Conservation (phyloP, 2,329 filamentous ascomycete species). For the Colletotrichum tropicale region DNA sequence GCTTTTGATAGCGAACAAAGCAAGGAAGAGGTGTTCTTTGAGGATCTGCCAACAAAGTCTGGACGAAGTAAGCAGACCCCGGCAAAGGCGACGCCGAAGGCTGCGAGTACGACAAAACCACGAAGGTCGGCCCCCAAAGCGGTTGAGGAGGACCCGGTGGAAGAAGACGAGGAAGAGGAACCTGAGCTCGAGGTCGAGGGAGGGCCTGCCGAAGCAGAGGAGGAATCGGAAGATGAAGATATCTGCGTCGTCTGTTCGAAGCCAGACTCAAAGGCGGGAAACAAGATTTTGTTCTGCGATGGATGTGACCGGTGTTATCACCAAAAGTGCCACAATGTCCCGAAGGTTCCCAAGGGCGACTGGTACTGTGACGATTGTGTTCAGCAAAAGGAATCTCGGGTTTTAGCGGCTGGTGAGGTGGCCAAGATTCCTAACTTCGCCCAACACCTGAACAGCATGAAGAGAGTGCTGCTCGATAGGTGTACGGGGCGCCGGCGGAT, state of each 20-base stretch:
- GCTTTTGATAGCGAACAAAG: slow-evolving; percentile 47
- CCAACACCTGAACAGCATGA: slow-evolving; percentile 55
- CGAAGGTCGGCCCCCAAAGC: slow-evolving; percentile 12
- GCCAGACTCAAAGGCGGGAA: slow-evolving; percentile 60
- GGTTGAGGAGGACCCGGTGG: background rate
- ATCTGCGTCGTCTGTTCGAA: slow-evolving; percentile 62
- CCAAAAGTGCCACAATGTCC: slow-evolving; percentile 64
- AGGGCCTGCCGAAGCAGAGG: slow-evolving; percentile 26
- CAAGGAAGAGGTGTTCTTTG: slow-evolving; percentile 52
- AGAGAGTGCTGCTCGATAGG: slow-evolving; percentile 62
- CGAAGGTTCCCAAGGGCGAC: slow-evolving; percentile 63
- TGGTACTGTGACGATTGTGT: slow-evolving; percentile 66
- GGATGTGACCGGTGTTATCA: slow-evolving; percentile 67
- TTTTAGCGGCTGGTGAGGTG: slow-evolving; percentile 32
- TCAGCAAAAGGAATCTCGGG: slow-evolving; percentile 46
- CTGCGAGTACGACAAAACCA: slow-evolving; percentile 6
- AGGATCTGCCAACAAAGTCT: slow-evolving; percentile 51
- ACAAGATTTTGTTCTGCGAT: slow-evolving; percentile 69
- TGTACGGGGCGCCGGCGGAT: slow-evolving; percentile 62
- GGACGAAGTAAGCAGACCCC: slow-evolving; percentile 25
- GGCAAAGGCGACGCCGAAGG: slow-evolving; percentile 1
- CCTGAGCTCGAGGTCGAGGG: slow-evolving; percentile 1
- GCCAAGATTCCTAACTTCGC: slow-evolving; percentile 63
- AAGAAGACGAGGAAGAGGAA: background rate
- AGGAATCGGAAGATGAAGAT: slow-evolving; percentile 53